These are phyloP conservation scores for Cladosporium sp. DNA, from an alignment of 2,329 filamentous ascomycete species.

Conservation along the genomic window DNA sequence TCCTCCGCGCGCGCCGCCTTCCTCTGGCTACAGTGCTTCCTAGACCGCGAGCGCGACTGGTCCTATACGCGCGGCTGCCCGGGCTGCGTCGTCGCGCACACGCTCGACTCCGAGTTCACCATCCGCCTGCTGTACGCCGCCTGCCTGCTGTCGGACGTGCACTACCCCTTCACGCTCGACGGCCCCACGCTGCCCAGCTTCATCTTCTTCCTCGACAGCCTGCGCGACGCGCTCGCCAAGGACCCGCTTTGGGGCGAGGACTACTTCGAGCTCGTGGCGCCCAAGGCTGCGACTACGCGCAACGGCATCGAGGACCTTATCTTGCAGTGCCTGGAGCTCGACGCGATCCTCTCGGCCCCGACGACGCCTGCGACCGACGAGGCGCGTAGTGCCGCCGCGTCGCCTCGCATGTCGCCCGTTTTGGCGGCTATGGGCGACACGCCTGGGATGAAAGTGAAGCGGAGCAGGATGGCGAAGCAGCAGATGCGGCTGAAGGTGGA, in stretches of 20 bases:
- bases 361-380: slow-evolving; percentile 16
- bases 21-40: slow-evolving; percentile 53
- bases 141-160: slow-evolving; percentile 40
- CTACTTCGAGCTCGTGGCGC: slow-evolving; percentile 39
- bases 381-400: neutral
- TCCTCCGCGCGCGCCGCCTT: slow-evolving; percentile 52
- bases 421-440: slow-evolving; percentile 23
- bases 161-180: slow-evolving; percentile 30
- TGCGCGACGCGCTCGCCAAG: slow-evolving; percentile 33
- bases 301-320: slow-evolving; percentile 43
- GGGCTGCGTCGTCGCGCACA: slow-evolving; percentile 40
- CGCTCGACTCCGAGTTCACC: slow-evolving; percentile 42
- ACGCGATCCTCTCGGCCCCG: slow-evolving; percentile 26
- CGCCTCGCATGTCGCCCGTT: slow-evolving; percentile 14
- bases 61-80: slow-evolving; percentile 52
- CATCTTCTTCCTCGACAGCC: slow-evolving; percentile 37
- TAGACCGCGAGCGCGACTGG: slow-evolving; percentile 52
- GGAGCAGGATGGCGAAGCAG: slow-evolving; percentile 41
- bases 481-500: slow-evolving; percentile 39
- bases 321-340: slow-evolving; percentile 39
- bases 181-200: slow-evolving; percentile 31
- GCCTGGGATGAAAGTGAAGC: slow-evolving; percentile 30
- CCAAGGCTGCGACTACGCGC: slow-evolving; percentile 37
- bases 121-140: slow-evolving; percentile 44
- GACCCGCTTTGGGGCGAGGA: slow-evolving; percentile 42